Evolutionary conservation across 257 asterid genomes (phyloP), one percentile per base, ranked within the genome.

Genomic region (Fraxinus excelsior): DNA sequence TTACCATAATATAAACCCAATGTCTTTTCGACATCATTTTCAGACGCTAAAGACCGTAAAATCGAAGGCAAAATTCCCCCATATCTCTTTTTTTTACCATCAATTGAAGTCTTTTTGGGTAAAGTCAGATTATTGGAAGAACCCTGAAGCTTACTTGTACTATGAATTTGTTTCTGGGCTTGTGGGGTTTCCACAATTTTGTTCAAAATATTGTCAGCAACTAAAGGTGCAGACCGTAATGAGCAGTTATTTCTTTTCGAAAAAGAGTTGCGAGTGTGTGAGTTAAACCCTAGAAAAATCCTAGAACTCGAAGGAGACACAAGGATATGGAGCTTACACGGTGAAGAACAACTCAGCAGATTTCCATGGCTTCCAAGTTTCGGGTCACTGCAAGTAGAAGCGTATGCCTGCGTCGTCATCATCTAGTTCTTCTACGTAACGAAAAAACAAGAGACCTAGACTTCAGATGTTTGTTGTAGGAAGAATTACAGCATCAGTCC

Each of bases 21-120:
- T 12, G 86, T 80, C 76, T 80, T 86, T 67, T 86, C 97, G 0
- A 92, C 87, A 76, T 92, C 94, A 80, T 58, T 84, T 58, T 82
- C 97, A 18, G 80, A 78, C 49, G 88, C 91, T 76, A 94, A 86
- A 37, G 90, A 85, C 75, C 83, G 85, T 71, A 94, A 84, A 80
- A 94, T 71, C 1, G 88, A 84, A 10, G 97, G 95, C 86, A 94
- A 79, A 67, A 84, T 75, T 64, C 97, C 97, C 19, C 95, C 96
- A 76, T 88, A 90, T 14, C 83, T 88, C 73, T 81, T 88, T 67
- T 71, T 88, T 66, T 82, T 90, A 73, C 85, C 91, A 73, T 83
- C 85, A 76, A 69, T 82, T 64, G 35, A 72, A 74, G 75, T 85
- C 80, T 80, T 87, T 13, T 77, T 71, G 46, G 87, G 80, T 65